phyloP scores from a whole-genome alignment of 495 filamentous ascomycete species.

The Aspergillus leporis region DNA sequence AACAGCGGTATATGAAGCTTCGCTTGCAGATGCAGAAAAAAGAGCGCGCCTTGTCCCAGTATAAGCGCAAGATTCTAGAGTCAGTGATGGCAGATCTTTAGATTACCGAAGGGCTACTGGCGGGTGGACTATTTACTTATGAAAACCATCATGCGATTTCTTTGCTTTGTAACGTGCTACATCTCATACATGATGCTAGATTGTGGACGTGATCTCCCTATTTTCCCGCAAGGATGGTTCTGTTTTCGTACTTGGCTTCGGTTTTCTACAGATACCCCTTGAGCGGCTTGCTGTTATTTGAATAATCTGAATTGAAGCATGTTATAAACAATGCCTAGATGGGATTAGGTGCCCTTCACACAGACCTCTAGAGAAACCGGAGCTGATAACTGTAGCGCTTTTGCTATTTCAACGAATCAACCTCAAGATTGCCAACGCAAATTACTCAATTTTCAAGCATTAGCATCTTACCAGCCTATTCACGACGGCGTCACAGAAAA shows the following conservation, averaged over 20 bases:
- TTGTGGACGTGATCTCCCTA: constrained; percentile 2
- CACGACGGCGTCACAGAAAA: not conserved
- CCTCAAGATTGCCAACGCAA: not conserved
- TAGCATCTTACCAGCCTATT: not conserved
- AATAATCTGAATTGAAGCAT: not conserved
- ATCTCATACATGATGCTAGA: not conserved
- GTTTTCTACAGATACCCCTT: constrained; percentile 26
- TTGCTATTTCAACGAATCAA: not conserved
- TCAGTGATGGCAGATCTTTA: constrained; percentile 56
- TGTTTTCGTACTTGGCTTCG: constrained; percentile 12
- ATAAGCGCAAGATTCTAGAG: constrained; percentile 56
- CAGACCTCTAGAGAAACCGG: not conserved
- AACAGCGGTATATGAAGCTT: constrained; percentile 46
- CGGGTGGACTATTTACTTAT: not conserved
- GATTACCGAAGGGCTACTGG: not conserved
- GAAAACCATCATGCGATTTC: not conserved
- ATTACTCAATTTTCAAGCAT: not conserved
- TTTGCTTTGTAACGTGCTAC: not conserved
- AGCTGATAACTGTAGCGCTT: not conserved
- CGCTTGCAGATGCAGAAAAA: constrained; percentile 52
- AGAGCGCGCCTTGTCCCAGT: constrained; percentile 48
- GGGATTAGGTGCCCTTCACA: not conserved
- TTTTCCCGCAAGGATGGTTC: constrained; percentile 7
- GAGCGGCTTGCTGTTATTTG: constrained; percentile 17
- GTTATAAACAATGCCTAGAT: not conserved